Evolutionary conservation across 1,284 basidiomycete species (phyloP).

Genomic region (Uromyces viciae-fabae): DNA sequence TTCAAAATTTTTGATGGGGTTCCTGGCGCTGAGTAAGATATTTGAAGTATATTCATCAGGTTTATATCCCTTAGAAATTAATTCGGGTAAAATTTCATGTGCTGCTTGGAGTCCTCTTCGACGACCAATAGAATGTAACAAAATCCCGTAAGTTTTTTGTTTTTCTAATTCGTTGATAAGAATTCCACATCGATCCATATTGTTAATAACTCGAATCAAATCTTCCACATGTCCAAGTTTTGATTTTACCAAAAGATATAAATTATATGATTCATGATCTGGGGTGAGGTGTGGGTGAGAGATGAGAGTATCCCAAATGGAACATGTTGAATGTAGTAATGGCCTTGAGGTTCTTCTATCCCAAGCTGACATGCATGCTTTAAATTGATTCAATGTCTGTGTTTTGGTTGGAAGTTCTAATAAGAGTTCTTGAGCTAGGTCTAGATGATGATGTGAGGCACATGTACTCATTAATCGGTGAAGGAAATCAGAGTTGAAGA

Average conservation of each 20-base stretch:
- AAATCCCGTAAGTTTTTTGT: slow-evolving; percentile 33
- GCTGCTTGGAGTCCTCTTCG: neutral
- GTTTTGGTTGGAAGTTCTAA: slow-evolving; percentile 2
- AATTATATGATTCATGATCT: slow-evolving; percentile 34
- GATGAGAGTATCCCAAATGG: slow-evolving; percentile 26
- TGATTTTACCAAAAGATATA: slow-evolving; percentile 36
- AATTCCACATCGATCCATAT: slow-evolving; percentile 16
- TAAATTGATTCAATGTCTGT: slow-evolving; percentile 38
- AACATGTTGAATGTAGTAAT: slow-evolving; percentile 18
- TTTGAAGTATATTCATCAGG: slow-evolving; percentile 34
- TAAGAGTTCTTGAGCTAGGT: slow-evolving; percentile 23
- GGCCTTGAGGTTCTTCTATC: slow-evolving; percentile 37
- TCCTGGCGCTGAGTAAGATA: slow-evolving; percentile 36
- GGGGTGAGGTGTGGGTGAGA: slow-evolving; percentile 30
- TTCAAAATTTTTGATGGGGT: neutral
- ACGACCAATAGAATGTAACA: slow-evolving; percentile 28
- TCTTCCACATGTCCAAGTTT: slow-evolving; percentile 32
- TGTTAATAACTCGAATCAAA: slow-evolving; percentile 1
- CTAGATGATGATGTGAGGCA: slow-evolving; percentile 34
- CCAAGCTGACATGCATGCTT: slow-evolving; percentile 37
- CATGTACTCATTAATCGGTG: slow-evolving; percentile 35
- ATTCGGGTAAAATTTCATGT: slow-evolving; percentile 13
- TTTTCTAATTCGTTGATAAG: slow-evolving; percentile 6
- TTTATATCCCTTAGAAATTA: slow-evolving; percentile 13
- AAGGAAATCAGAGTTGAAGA: slow-evolving; percentile 17